A percentile compares a stretch with the other conserved stretches of the same genome.
Evolutionary conservation across 805 yeast genomes (phyloP).

Genomic region (Ascoidea asiatica): DNA sequence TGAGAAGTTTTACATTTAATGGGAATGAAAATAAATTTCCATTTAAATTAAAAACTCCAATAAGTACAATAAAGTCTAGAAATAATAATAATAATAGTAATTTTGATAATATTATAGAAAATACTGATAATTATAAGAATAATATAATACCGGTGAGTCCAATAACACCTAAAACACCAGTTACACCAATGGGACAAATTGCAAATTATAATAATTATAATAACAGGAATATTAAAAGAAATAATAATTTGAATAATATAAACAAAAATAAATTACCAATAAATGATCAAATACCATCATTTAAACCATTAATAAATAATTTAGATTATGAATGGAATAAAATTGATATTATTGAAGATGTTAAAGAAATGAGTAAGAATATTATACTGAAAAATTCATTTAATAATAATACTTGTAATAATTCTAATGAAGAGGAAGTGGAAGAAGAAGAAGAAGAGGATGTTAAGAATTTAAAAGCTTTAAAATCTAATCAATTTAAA

Average conservation of each 20-base stretch:
- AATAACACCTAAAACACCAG: no score
- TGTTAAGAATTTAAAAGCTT: neutral
- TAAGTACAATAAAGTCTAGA: no score
- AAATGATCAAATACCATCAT: conserved; percentile 37
- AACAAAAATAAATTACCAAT: neutral
- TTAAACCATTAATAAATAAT: conserved; percentile 45
- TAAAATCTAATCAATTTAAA: neutral
- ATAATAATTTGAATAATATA: no score
- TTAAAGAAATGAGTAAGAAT: conserved; percentile 40
- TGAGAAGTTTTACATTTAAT: no score
- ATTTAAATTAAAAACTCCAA: no score
- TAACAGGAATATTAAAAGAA: neutral
- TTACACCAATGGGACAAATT: no score
- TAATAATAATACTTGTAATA: conserved; percentile 1
- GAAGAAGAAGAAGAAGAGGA: no score
- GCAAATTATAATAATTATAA: no score
- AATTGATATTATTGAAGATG: conserved; percentile 75
- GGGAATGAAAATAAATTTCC: no score
- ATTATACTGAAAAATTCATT: conserved; percentile 30
- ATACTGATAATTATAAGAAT: no score
- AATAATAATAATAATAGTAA: neutral
- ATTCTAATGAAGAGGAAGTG: neutral
- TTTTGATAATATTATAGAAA: no score
- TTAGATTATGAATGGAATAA: conserved; percentile 82
- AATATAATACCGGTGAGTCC: no score